phyloP scores from a whole-genome alignment of 1,139 yeast genomes.

The Candida sanyaensis region DNA sequence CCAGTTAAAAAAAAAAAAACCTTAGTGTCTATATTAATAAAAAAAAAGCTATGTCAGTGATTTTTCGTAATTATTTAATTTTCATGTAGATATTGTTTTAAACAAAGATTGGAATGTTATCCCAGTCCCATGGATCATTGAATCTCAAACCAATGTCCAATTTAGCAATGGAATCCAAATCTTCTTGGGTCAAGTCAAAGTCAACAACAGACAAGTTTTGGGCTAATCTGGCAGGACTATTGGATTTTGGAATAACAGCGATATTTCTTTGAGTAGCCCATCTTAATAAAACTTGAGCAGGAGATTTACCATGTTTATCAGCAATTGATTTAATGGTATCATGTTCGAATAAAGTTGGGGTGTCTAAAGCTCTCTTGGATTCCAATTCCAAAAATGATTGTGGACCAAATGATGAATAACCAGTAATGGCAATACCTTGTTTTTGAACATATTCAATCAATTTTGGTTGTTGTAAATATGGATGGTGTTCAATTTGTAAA shows the following conservation, averaged over 20 bases:
- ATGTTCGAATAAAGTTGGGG: slow-evolving; percentile 59
- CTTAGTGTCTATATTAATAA: too few relatives aligned
- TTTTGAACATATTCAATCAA: slow-evolving; percentile 64
- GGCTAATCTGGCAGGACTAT: slow-evolving; percentile 58
- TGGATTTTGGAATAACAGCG: slow-evolving; percentile 77
- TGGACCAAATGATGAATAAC: slow-evolving; percentile 85
- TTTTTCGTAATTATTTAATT: neutral
- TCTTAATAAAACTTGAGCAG: slow-evolving; percentile 70
- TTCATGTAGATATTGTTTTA: slow-evolving; percentile 12
- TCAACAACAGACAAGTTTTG: slow-evolving; percentile 59
- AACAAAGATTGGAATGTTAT: slow-evolving; percentile 52
- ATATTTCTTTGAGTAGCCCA: slow-evolving; percentile 80
- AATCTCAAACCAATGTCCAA: slow-evolving; percentile 75
- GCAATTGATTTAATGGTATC: slow-evolving; percentile 36
- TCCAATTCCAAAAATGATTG: slow-evolving; percentile 66
- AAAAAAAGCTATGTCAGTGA: neutral
- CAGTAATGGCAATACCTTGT: slow-evolving; percentile 70
- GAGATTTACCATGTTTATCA: slow-evolving; percentile 28
- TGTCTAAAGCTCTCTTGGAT: slow-evolving; percentile 50
- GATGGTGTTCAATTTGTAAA: slow-evolving; percentile 90
- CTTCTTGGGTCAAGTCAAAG: slow-evolving; percentile 55
- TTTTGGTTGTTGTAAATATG: slow-evolving; percentile 78
- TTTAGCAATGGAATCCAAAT: slow-evolving; percentile 50
- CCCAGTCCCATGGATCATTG: slow-evolving; percentile 86
- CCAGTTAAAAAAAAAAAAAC: too few relatives aligned